These are phyloP conservation scores for Aspergillus novoparasiticus DNA, from an alignment of 2,329 filamentous ascomycete genomes.

Conservation along the genomic window DNA sequence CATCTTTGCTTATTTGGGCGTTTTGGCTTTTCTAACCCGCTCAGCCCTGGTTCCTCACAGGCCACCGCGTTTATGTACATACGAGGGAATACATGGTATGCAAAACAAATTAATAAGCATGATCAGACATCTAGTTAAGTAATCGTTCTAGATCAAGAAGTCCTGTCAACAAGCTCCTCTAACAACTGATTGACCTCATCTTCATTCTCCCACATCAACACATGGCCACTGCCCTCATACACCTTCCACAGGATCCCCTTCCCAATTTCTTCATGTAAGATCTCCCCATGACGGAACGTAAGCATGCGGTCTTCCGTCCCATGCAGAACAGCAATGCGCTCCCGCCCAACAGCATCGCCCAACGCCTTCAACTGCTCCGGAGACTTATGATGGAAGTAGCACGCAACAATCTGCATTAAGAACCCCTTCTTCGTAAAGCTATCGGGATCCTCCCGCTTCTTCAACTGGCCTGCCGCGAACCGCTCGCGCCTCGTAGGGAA, in stretches of 20 bases:
- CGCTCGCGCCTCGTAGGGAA: constrained; percentile 81
- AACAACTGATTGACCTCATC: constrained; percentile 69
- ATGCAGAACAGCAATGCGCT: constrained; percentile 76
- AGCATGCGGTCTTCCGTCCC: constrained; percentile 80
- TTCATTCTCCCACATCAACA: constrained; percentile 70
- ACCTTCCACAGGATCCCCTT: constrained; percentile 56
- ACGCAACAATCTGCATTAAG: constrained; percentile 75
- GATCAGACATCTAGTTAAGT: background rate
- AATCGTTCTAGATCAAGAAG: constrained; percentile 3
- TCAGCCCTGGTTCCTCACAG: too few species aligned
- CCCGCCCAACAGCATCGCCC: constrained; percentile 68
- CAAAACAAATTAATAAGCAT: background rate
- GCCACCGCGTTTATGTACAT: background rate
- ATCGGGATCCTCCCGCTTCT: constrained; percentile 65
- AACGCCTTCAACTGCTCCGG: constrained; percentile 66
- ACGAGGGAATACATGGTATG: background rate
- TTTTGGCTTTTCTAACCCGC: background rate
- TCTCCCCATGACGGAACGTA: constrained; percentile 66
- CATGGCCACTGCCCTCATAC: constrained; percentile 74
- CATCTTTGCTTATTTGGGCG: background rate
- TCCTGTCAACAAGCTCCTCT: constrained; percentile 56
- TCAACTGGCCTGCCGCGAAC: constrained; percentile 76
- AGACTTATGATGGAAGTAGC: constrained; percentile 77
- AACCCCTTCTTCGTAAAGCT: constrained; percentile 70
- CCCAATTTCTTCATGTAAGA: constrained; percentile 69